Evolutionary conservation across 805 yeast genomes (phyloP), one percentile per base, ranked within the genome.

Genomic region (Tetrapisispora namnaoensis): DNA sequence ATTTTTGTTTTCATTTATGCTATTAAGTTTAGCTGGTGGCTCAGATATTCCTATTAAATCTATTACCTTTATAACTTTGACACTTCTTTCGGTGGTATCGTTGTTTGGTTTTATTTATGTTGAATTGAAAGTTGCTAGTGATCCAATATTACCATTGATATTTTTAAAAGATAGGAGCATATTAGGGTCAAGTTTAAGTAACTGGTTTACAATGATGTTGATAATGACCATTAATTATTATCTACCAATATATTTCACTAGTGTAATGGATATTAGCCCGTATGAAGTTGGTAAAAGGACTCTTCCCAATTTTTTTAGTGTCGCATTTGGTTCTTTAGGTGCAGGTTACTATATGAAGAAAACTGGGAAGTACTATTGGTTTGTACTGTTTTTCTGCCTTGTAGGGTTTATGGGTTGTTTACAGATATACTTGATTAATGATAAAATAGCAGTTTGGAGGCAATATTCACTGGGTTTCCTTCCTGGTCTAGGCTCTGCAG

Each of bases 261-360:
- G 85, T 0, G 86, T 80, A 0, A 61, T 77, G 57, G 70, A 72
- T 20, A 63, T 79, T 46, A 60, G 73, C 16, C 71, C 89, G 0
- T 75, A 79, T 4, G 73, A 76, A 49, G 76, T 79, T 50, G 91
- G 89, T 9, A 59, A 72, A 42, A 69, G 86, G 55, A 62, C 79
- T 49, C 63, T 81, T 28, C 85, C 87, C 10, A 80, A 78, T 53
- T 80, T 82, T 57, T 64, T 83, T 47, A 73, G 78, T 11, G 73
- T 76, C 13, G 77, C 86, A 1, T 40, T 71, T 38, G 82, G 87
- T 2, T 79, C 86, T 1, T 68, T 82, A 20, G 78, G 79, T 10
- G 75, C 86, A 10, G 88, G 88, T 0, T 61, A 68, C 44, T 81
- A 80, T 63, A 81, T 82, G 84, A 79, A 73, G 55, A 61, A 62